Percentiles rank a stretch among this genome's conserved stretches.
These are phyloP conservation scores for Trichosporon faecale DNA, from an alignment of 1,284 basidiomycete genomes.

Conservation along the genomic window DNA sequence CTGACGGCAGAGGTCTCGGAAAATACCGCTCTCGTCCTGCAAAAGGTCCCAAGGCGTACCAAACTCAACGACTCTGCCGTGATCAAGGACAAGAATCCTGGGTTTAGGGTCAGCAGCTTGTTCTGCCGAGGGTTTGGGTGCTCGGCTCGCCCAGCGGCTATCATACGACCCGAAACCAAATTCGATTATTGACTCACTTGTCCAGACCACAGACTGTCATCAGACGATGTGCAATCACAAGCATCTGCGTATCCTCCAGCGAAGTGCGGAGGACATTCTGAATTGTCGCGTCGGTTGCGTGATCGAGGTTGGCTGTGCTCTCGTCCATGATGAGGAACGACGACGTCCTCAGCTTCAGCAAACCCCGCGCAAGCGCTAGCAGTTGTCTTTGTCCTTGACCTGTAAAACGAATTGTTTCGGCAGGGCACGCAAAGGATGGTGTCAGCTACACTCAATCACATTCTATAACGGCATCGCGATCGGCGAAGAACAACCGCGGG, in stretches of 20 bases:
- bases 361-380: slow-evolving; percentile 57
- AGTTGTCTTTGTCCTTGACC: slow-evolving; percentile 59
- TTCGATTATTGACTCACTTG: slow-evolving; percentile 35
- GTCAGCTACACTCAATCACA: not conserved
- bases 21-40: slow-evolving; percentile 46
- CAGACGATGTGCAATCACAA: slow-evolving; percentile 56
- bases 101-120: slow-evolving; percentile 14
- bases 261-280: slow-evolving; percentile 53
- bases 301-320: slow-evolving; percentile 55
- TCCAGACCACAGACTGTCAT: slow-evolving; percentile 55
- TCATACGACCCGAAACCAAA: not conserved
- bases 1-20: slow-evolving; percentile 51
- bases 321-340: slow-evolving; percentile 59
- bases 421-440: not conserved
- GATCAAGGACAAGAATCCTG: slow-evolving; percentile 56
- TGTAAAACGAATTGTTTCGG: slow-evolving; percentile 30
- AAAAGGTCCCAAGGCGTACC: slow-evolving; percentile 55
- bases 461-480: slow-evolving; percentile 2
- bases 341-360: slow-evolving; percentile 55
- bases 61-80: slow-evolving; percentile 55
- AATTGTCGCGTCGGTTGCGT: slow-evolving; percentile 54
- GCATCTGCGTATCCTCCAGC: slow-evolving; percentile 50
- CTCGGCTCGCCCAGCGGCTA: not conserved
- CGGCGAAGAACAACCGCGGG: not conserved
- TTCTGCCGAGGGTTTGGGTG: not conserved